Percentiles rank a stretch among this genome's conserved stretches.
phyloP scores from a whole-genome alignment of 2,329 filamentous ascomycete genomes.

The Clarireedia monteithiana region DNA sequence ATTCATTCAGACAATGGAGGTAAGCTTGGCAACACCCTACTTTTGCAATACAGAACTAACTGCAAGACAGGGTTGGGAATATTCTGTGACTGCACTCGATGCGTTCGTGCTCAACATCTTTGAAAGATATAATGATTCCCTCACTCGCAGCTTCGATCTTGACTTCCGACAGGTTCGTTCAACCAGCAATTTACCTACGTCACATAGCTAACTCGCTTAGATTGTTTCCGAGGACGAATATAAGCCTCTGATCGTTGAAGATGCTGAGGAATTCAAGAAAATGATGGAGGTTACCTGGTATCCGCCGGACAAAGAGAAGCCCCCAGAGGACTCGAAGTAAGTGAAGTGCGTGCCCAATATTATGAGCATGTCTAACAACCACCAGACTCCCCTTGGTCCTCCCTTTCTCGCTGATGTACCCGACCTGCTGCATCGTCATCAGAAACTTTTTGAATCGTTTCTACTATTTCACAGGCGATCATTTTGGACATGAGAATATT shows the following conservation, averaged over 20 bases:
- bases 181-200: not conserved
- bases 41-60: not conserved
- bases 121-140: slow-evolving; percentile 83
- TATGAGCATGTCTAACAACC: not conserved
- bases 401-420: slow-evolving; percentile 98
- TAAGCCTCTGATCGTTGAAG: slow-evolving; percentile 98
- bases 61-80: slow-evolving; percentile 67
- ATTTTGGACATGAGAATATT: slow-evolving; percentile 82
- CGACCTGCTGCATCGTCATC: slow-evolving; percentile 95
- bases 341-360: not conserved
- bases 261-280: slow-evolving; percentile 85
- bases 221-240: slow-evolving; percentile 91
- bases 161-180: slow-evolving; percentile 80
- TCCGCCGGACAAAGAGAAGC: slow-evolving; percentile 75
- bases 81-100: slow-evolving; percentile 74
- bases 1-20: slow-evolving; percentile 98
- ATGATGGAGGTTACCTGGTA: slow-evolving; percentile 97
- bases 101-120: slow-evolving; percentile 76
- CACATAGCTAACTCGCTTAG: slow-evolving; percentile 30
- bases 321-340: slow-evolving; percentile 64
- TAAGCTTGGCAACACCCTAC: slow-evolving; percentile 32
- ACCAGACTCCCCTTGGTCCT: slow-evolving; percentile 83
- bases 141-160: slow-evolving; percentile 86
- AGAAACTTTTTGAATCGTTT: slow-evolving; percentile 97
- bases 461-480: slow-evolving; percentile 94